These are phyloP conservation scores for Fistulifera pelliculosa DNA, from an alignment of 108 stramenopile species.

Conservation along the genomic window DNA sequence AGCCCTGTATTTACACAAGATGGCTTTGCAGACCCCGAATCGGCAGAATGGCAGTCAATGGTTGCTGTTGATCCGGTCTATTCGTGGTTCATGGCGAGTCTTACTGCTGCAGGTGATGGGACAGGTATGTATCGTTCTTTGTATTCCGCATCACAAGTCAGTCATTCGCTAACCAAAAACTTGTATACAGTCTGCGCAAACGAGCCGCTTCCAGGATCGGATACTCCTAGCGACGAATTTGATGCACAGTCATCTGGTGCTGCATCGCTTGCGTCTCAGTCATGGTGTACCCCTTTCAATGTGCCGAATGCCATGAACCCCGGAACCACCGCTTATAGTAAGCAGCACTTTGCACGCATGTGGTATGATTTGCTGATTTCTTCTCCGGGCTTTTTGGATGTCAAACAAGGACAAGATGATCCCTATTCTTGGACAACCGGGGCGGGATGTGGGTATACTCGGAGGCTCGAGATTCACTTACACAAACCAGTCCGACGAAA, in stretches of 20 bases:
- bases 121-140: slow-evolving; percentile 3
- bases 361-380: slow-evolving; percentile 28
- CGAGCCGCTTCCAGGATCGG: slow-evolving; percentile 9
- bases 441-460: slow-evolving; percentile 33
- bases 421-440: slow-evolving; percentile 40
- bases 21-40: slow-evolving; percentile 4
- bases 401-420: slow-evolving; percentile 26
- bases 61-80: slow-evolving; percentile 25
- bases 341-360: slow-evolving; percentile 29
- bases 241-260: slow-evolving; percentile 11
- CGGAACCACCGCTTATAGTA: background rate
- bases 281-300: slow-evolving; percentile 33
- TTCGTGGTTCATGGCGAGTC: slow-evolving; percentile 32
- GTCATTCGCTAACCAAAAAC: background rate
- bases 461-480: slow-evolving; percentile 24
- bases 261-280: slow-evolving; percentile 2
- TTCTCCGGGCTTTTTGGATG: slow-evolving; percentile 16
- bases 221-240: slow-evolving; percentile 9
- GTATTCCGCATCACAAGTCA: background rate
- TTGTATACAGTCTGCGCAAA: slow-evolving; percentile 17
- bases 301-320: slow-evolving; percentile 6
- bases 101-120: slow-evolving; percentile 11
- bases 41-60: slow-evolving; percentile 10
- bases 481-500: slow-evolving; percentile 7
- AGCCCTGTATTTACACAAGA: slow-evolving; percentile 9